Percentiles rank a stretch among this genome's conserved stretches.
Evolutionary conservation across 2,329 filamentous ascomycete species (phyloP).

Genomic region (Lasiodiplodia sp.): DNA sequence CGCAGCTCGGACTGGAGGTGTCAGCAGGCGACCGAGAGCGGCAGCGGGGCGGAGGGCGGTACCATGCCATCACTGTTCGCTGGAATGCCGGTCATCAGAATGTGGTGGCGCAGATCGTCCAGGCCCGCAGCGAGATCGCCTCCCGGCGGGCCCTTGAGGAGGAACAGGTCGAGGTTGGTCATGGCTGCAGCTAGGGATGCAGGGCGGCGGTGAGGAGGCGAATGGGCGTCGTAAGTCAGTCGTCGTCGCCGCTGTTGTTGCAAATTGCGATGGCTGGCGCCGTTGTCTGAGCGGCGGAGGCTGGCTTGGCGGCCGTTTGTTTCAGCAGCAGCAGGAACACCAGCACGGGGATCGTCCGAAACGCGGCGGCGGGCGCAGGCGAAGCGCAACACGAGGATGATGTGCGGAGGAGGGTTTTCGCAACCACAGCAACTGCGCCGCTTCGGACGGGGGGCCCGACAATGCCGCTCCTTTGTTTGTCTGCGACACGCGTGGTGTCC

Average conservation of each 20-base stretch:
- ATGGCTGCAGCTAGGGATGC: slow-evolving; percentile 35
- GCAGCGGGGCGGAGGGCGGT: slow-evolving; percentile 38
- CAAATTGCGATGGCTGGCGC: slow-evolving; percentile 27
- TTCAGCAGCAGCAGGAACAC: not conserved
- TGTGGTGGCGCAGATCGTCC: slow-evolving; percentile 74
- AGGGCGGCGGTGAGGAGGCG: slow-evolving; percentile 1
- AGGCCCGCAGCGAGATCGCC: slow-evolving; percentile 72
- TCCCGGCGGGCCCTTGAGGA: slow-evolving; percentile 80
- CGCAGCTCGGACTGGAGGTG: slow-evolving; percentile 78
- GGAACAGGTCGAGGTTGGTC: slow-evolving; percentile 71
- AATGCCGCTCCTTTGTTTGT: not conserved
- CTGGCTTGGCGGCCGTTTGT: slow-evolving; percentile 23
- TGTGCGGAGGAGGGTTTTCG: not conserved
- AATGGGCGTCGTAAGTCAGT: slow-evolving; percentile 9
- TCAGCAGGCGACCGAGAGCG: slow-evolving; percentile 21
- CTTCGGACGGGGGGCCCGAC: slow-evolving; percentile 4
- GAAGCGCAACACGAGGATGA: not conserved
- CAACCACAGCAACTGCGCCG: slow-evolving; percentile 7
- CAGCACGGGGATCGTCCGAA: slow-evolving; percentile 10
- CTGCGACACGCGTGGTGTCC: slow-evolving; percentile 21
- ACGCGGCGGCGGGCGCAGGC: not conserved
- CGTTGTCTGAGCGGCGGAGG: slow-evolving; percentile 18
- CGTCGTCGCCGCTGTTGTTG: slow-evolving; percentile 20
- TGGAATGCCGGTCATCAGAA: slow-evolving; percentile 78
- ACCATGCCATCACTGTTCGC: slow-evolving; percentile 85